Conservation (phyloP, 169 alveolate species). For the Babesia ovata region DNA sequence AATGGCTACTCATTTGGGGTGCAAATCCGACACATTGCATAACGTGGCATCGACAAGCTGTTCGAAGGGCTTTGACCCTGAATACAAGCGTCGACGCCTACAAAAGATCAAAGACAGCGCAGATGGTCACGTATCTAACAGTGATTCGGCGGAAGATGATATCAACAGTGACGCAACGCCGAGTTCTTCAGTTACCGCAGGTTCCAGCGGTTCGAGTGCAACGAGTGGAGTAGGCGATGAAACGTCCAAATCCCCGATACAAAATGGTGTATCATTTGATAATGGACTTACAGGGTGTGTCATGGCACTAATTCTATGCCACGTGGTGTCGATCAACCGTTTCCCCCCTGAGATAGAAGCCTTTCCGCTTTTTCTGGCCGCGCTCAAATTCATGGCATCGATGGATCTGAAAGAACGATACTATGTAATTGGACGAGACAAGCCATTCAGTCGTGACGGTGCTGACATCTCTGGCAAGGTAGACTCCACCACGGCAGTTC, state of each 20-base stretch:
- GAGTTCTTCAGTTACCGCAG: not conserved
- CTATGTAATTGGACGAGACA: constrained; percentile 5
- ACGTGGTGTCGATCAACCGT: constrained; percentile 7
- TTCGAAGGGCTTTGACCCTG: no score
- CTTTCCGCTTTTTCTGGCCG: constrained; percentile 35
- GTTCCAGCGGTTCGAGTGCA: not conserved
- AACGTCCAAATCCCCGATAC: not conserved
- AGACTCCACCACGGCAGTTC: not conserved
- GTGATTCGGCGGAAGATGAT: not conserved
- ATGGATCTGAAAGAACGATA: constrained; percentile 3
- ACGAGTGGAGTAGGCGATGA: no score
- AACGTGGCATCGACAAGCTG: no score
- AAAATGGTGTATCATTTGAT: not conserved
- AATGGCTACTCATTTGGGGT: not conserved
- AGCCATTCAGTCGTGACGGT: not conserved
- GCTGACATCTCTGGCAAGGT: not conserved
- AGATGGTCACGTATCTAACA: not conserved
- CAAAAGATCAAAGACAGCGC: not conserved
- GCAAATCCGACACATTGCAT: no score
- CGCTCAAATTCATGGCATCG: constrained; percentile 31
- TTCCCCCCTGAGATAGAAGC: constrained; percentile 19
- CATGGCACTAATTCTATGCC: constrained; percentile 7
- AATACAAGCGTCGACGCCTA: no score
- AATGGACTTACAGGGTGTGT: constrained; percentile 7
- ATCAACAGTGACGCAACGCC: not conserved